phyloP scores from a whole-genome alignment of 495 filamentous ascomycete genomes.

The Jackrogersella minutella region DNA sequence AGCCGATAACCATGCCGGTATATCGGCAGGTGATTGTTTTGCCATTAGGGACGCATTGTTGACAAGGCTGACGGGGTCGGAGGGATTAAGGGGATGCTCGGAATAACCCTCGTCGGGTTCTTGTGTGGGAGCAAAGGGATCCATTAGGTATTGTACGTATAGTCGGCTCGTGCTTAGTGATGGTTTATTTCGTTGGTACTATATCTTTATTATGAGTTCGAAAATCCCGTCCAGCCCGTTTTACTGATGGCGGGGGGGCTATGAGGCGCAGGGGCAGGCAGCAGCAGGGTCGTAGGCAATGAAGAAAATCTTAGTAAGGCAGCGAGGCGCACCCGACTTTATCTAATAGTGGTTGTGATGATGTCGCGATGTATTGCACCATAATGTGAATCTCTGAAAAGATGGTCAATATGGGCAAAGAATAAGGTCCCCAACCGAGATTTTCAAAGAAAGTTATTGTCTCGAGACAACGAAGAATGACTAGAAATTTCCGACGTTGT shows the following conservation, averaged over 20 bases:
- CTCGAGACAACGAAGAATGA: neutral
- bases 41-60: slow-evolving; percentile 38
- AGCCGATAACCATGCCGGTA: slow-evolving; percentile 55
- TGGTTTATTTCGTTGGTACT: slow-evolving; percentile 3
- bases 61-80: slow-evolving; percentile 38
- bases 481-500: neutral
- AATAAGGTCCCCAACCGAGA: neutral
- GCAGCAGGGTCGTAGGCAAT: slow-evolving; percentile 13
- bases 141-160: slow-evolving; percentile 38
- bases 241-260: neutral
- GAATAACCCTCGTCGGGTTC: slow-evolving; percentile 67
- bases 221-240: slow-evolving; percentile 3
- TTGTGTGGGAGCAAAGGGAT: slow-evolving; percentile 46
- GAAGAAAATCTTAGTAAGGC: slow-evolving; percentile 30
- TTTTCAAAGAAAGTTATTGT: slow-evolving; percentile 11
- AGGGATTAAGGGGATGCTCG: slow-evolving; percentile 61
- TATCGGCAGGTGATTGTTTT: slow-evolving; percentile 42
- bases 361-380: slow-evolving; percentile 33
- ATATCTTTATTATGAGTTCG: neutral
- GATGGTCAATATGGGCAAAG: slow-evolving; percentile 9
- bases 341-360: slow-evolving; percentile 18
- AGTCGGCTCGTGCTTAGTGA: slow-evolving; percentile 21
- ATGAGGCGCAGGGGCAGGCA: slow-evolving; percentile 12
- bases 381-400: slow-evolving; percentile 20
- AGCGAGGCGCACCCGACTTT: slow-evolving; percentile 20